Conservation (phyloP, 2,329 filamentous ascomycete species). For the Fusarium sp. region DNA sequence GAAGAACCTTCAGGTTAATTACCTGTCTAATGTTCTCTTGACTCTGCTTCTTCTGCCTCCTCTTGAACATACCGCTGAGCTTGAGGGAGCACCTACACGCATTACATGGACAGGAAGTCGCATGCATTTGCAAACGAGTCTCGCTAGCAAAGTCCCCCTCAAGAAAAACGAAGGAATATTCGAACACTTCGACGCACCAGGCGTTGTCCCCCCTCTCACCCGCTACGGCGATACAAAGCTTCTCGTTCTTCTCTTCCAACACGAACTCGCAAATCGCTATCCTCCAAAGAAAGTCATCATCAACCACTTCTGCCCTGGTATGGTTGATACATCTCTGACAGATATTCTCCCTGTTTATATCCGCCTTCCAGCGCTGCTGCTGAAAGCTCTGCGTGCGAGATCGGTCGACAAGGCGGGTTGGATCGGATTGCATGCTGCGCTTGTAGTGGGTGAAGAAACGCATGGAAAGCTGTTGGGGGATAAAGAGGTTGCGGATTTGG, state of each 20-base stretch:
- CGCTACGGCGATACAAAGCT: constrained; percentile 20
- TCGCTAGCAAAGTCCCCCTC: neutral
- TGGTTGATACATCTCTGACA: constrained; percentile 15
- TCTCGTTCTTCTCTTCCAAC: constrained; percentile 25
- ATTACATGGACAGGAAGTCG: constrained; percentile 36
- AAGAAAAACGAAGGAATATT: neutral
- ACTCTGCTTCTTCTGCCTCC: constrained; percentile 30
- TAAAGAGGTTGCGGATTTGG: neutral
- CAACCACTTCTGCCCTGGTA: neutral
- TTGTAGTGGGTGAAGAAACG: constrained; percentile 18
- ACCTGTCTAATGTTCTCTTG: constrained; percentile 41
- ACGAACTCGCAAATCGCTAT: constrained; percentile 18
- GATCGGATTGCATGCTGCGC: constrained; percentile 29
- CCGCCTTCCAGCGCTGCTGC: neutral
- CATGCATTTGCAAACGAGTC: constrained; percentile 3
- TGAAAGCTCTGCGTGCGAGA: constrained; percentile 4
- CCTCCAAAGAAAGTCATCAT: neutral
- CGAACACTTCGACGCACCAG: neutral
- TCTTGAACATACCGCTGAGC: constrained; percentile 27
- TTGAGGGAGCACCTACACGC: neutral
- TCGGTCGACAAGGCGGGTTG: constrained; percentile 18
- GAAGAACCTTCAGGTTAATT: constrained; percentile 42
- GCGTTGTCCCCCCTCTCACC: neutral
- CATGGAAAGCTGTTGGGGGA: constrained; percentile 28
- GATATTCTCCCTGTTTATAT: constrained; percentile 22